Evolutionary conservation across 179 eudicot species (phyloP).

Genomic region (Sideroxylon spinosum): DNA sequence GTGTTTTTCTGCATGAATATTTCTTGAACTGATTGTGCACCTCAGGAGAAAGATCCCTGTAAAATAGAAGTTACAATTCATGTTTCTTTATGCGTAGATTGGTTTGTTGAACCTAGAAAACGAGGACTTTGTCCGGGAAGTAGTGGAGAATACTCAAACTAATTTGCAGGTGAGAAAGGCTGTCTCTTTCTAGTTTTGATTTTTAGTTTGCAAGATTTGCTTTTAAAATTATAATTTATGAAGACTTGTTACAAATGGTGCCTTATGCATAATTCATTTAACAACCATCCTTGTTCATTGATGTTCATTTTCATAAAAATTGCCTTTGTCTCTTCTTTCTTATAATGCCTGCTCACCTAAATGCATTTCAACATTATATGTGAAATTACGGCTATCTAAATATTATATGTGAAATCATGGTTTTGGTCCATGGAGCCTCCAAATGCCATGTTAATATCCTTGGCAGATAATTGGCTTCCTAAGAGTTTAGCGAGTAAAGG

Average conservation of each 20-base stretch:
- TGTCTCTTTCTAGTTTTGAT: neutral
- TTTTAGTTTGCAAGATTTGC: conserved; percentile 2
- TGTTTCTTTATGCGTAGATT: conserved; percentile 39
- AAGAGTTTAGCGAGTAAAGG: neutral
- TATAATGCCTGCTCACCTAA: neutral
- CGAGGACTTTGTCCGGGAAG: conserved; percentile 62
- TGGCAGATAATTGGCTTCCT: neutral
- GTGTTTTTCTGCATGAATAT: neutral
- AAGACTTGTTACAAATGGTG: neutral
- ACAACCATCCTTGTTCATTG: neutral
- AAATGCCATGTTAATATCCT: neutral
- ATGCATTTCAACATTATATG: neutral
- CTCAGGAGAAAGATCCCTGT: neutral
- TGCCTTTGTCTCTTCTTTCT: neutral
- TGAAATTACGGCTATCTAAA: neutral
- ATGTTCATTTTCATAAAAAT: neutral
- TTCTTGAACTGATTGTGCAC: neutral
- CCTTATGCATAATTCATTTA: neutral
- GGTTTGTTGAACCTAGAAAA: conserved; percentile 89
- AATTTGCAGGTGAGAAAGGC: conserved; percentile 60
- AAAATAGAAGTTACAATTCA: neutral
- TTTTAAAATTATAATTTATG: neutral
- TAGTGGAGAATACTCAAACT: conserved; percentile 51
- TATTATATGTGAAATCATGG: neutral
- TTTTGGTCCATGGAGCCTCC: neutral